Conservation (phyloP, 164 flowering plant genomes). For the Aristolochia contorta region DNA sequence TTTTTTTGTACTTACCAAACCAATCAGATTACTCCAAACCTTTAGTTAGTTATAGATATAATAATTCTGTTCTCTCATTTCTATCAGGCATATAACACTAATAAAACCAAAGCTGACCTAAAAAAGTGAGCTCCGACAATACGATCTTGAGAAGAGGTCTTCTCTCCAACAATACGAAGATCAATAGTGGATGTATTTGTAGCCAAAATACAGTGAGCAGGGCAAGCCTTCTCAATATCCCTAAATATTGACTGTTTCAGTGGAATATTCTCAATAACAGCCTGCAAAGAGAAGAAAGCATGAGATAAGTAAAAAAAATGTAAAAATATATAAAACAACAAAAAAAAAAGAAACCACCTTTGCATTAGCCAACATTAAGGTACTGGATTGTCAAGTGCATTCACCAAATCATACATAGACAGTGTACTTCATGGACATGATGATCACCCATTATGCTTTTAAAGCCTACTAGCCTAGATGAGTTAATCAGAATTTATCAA, state of each 20-base stretch:
- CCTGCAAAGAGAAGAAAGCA: conserved; percentile 35
- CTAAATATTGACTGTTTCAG: conserved; percentile 80
- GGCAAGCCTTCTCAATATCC: conserved; percentile 80
- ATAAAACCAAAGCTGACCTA: conserved; percentile 40
- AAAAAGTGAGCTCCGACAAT: conserved; percentile 95
- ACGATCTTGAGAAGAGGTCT: conserved; percentile 68
- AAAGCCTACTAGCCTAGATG: too few species aligned
- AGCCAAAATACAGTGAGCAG: conserved; percentile 89
- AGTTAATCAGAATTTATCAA: too few species aligned
- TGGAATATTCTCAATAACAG: conserved; percentile 69
- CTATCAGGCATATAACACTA: background rate
- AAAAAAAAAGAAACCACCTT: background rate
- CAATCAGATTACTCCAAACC: too few species aligned
- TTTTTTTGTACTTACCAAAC: too few species aligned
- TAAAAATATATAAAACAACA: too few species aligned
- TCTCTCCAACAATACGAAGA: conserved; percentile 73
- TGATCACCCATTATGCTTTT: too few species aligned
- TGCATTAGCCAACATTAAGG: background rate
- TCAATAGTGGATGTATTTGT: conserved; percentile 94
- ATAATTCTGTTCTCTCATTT: too few species aligned
- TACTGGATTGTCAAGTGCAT: too few species aligned
- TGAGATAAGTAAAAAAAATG: background rate
- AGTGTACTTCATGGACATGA: too few species aligned
- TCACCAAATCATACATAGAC: too few species aligned
- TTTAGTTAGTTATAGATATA: too few species aligned